Evolutionary conservation across 2,329 filamentous ascomycete species (phyloP), one percentile per base, ranked within the genome.

Genomic region (Verticillium nubilum): DNA sequence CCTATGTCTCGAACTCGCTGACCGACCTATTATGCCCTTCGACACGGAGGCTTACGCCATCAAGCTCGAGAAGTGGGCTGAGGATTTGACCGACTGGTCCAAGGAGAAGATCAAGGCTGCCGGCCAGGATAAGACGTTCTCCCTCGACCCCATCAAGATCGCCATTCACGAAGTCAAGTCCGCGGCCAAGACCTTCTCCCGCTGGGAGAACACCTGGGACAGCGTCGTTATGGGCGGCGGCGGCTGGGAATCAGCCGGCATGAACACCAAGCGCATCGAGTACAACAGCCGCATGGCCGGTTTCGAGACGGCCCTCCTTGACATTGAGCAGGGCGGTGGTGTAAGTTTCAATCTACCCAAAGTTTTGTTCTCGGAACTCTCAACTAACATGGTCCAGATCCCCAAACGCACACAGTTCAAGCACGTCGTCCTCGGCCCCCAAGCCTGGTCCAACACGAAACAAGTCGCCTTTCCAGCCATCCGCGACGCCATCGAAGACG

Each of bases 381-480:
- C 4, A 26, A 13, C 7, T 31, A 52, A 25, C 52, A 31, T 42
- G 59, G 1, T 5, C 12, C 59, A 92, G 89, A 83, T 96, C 4
- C 90, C 91, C 42, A 91, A 91, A 67, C 87, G 94, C 64, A 90
- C 90, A 5, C 95, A 98, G 75, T 99, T 92, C 81, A 97, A 96
- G 73, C 95, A 97, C 74, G 83, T 96, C 69, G 77, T 99, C 59
- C 96, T 93, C 70, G 94, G 90, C 1, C 95, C 95, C 0, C 85
- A 91, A 68, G 78, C 85, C 2, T 93, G 91, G 88, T 87, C 87
- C 33, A 85, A 83, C 37, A 84, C 88, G 65, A 83, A 89, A 26
- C 57, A 58, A 42, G 63, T 70, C 61, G 60, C 61, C 5, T 76
- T 76, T 75, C 94, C 94, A 0, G 88, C 88, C n/a, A 89, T 97